phyloP scores from a whole-genome alignment of 768 basidiomycete genomes.

The Rhodotorula taiwanensis region DNA sequence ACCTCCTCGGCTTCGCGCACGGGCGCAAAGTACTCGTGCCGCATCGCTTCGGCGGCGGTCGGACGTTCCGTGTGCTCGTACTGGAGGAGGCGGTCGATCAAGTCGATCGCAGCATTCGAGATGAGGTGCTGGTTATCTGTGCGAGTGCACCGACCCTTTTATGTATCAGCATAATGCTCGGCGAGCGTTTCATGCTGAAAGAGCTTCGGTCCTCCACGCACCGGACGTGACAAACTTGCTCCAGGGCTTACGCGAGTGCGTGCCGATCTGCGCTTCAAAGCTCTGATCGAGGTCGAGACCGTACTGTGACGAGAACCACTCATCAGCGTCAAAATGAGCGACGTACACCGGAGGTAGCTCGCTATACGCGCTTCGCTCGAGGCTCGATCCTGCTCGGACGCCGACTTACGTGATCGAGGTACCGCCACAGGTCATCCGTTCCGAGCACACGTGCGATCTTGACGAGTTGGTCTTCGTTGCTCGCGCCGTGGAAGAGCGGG shows the following conservation, averaged over 20 bases:
- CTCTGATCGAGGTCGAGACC: slow-evolving; percentile 91
- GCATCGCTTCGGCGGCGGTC: slow-evolving; percentile 85
- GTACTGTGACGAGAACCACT: slow-evolving; percentile 52
- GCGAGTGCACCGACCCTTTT: not conserved
- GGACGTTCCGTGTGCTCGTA: slow-evolving; percentile 97
- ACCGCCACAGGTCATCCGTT: slow-evolving; percentile 86
- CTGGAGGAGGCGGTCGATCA: slow-evolving; percentile 86
- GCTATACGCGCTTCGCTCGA: too few relatives aligned
- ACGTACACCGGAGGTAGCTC: too few relatives aligned
- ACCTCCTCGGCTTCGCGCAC: slow-evolving; percentile 15
- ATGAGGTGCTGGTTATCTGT: slow-evolving; percentile 53
- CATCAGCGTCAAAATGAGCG: too few relatives aligned
- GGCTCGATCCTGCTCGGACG: too few relatives aligned
- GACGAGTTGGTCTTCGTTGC: slow-evolving; percentile 80
- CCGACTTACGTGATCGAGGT: slow-evolving; percentile 64
- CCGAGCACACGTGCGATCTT: slow-evolving; percentile 97
- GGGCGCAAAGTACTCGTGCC: slow-evolving; percentile 52
- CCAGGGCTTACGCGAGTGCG: slow-evolving; percentile 72
- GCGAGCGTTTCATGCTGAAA: not conserved
- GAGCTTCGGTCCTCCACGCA: slow-evolving; percentile 54
- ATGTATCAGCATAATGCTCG: not conserved
- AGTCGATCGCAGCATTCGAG: slow-evolving; percentile 92
- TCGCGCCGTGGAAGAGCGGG: slow-evolving; percentile 84
- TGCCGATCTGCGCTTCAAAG: slow-evolving; percentile 82
- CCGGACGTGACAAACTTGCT: slow-evolving; percentile 88